Evolutionary conservation across 2,329 filamentous ascomycete genomes (phyloP).

Genomic region (Cercospora sp.): DNA sequence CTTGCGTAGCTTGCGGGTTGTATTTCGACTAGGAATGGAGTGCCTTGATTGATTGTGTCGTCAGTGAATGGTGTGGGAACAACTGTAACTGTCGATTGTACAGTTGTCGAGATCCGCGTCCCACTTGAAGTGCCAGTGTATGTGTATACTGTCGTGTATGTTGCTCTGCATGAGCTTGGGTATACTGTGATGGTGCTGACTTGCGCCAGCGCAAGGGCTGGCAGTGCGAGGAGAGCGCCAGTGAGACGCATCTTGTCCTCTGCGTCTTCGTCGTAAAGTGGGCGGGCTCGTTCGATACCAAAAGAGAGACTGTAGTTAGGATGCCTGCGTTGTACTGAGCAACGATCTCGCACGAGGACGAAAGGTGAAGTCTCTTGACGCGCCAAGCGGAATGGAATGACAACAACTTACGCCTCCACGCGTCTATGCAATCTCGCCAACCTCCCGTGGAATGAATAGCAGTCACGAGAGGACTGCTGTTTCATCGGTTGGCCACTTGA

Average conservation of each 20-base stretch:
- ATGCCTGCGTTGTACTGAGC: constrained; percentile 9
- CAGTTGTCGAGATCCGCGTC: constrained; percentile 28
- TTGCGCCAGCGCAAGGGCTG: constrained; percentile 20
- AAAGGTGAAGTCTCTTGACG: constrained; percentile 10
- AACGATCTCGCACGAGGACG: constrained; percentile 8
- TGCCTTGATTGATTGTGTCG: constrained; percentile 34
- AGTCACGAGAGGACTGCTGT: not conserved
- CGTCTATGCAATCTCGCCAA: constrained; percentile 19
- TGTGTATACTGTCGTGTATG: constrained; percentile 18
- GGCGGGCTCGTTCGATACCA: not conserved
- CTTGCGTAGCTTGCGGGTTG: constrained; percentile 20
- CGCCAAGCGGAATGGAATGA: constrained; percentile 24
- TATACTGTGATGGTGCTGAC: constrained; percentile 35
- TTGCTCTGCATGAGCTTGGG: constrained; percentile 32
- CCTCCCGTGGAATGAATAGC: constrained; percentile 16
- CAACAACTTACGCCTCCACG: constrained; percentile 21
- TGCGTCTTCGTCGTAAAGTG: not conserved
- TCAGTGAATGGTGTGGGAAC: constrained; percentile 30
- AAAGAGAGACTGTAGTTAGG: constrained; percentile 22
- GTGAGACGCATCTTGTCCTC: constrained; percentile 16
- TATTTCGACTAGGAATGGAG: constrained; percentile 36
- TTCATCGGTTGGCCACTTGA: not conserved
- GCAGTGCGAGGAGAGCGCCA: constrained; percentile 22
- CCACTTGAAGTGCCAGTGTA: constrained; percentile 17
- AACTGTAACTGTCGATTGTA: constrained; percentile 35